Base-by-base conservation (phyloP, 1,284 basidiomycete species). In the Pseudomicrostroma phylloplanum region DNA sequence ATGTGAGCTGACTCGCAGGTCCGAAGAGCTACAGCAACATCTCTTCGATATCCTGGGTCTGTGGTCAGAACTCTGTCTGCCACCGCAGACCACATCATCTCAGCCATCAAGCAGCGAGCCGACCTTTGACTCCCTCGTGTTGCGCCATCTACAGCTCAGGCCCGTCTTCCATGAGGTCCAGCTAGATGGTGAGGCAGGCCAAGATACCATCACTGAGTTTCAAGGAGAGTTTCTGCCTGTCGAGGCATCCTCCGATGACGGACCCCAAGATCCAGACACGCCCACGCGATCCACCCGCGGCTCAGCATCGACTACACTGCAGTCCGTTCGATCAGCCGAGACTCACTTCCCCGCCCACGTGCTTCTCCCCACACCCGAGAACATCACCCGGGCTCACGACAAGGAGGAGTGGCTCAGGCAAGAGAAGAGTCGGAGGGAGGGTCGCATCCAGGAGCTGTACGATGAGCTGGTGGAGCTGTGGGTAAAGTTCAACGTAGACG, bases 391-490 rank as follows among this genome's bases (percentile, higher is more conserved):
- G 11, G 68, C 68, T 1, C 60, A 63, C 1, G 59, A 57, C 17
- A 67, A 62, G 56, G 42, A 64, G 7, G 59, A 63, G 17, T 65
- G 62, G 61, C 67, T 79, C 25, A 73, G 76, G 53, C 59, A 60
- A 13, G 75, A 76, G 53, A 78, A 74, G 66, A 56, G 61, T 41
- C 57, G 67, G 41, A 67, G 77, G 23, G 74, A 76, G 61, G 63
- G 66, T 56, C 61, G 65, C 51, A 77, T 79, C 49, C 77, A 79
- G 63, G 58, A 67, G 11, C 60, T 76, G 6, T 79, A 77, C 63
- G 77, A 79, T 58, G 74, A 79, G 62, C 67, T 79, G 23, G 69
- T 67, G 57, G 69, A 69, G 63, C 67, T 79, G n/a, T 79, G 77
- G 77, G 67, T 66, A 61, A 67, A 70, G 11, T 77, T 76, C 43